Conservation (phyloP, 805 yeast genomes). For the Zygoascus flipseniorum region DNA sequence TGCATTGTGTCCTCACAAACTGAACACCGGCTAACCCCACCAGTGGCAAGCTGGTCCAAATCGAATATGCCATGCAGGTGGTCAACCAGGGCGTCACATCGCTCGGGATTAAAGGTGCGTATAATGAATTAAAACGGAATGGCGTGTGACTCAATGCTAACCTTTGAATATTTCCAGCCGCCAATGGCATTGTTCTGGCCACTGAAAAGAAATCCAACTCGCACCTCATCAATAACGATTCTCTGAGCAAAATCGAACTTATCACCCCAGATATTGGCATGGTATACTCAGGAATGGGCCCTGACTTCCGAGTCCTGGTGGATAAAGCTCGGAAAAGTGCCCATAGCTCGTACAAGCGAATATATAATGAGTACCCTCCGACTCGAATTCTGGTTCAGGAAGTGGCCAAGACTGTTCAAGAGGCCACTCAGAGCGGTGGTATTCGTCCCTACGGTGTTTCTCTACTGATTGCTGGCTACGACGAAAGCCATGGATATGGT, state of each 20-base stretch:
- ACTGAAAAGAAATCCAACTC: constrained; percentile 90
- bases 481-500: constrained; percentile 65
- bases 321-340: constrained; percentile 91
- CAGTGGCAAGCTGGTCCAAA: constrained; percentile 92
- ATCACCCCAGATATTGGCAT: constrained; percentile 95
- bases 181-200: constrained; percentile 93
- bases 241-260: constrained; percentile 66
- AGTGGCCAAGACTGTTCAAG: constrained; percentile 94
- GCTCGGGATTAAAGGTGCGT: constrained; percentile 62
- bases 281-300: constrained; percentile 98
- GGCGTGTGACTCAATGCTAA: neutral
- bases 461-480: constrained; percentile 87
- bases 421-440: constrained; percentile 98
- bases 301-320: constrained; percentile 90
- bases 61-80: constrained; percentile 94
- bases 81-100: constrained; percentile 98
- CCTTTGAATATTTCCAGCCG: constrained; percentile 36
- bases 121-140: neutral
- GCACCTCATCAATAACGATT: constrained; percentile 62
- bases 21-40: neutral
- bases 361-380: constrained; percentile 96
- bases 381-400: constrained; percentile 89
- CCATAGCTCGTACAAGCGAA: constrained; percentile 84
- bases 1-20: neutral
- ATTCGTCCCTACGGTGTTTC: constrained; percentile 99